phyloP scores from a whole-genome alignment of 192 early-diverging fungal species.

The Coemansia sp. region DNA sequence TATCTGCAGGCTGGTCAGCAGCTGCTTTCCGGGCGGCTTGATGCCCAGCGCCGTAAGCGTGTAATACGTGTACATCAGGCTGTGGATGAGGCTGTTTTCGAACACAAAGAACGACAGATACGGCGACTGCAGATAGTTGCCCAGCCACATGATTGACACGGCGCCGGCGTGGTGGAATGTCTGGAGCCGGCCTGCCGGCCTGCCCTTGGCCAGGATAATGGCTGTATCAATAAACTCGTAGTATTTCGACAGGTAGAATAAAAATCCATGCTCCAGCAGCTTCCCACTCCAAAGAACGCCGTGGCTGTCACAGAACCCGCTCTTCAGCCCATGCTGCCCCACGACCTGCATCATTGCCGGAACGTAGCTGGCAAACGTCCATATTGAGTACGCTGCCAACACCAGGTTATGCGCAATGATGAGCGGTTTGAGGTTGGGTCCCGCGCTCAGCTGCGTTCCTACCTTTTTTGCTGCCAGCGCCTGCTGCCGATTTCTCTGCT shows the following conservation, averaged over 20 bases:
- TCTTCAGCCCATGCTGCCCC: conserved; percentile 52
- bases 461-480: not conserved
- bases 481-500: conserved; percentile 15
- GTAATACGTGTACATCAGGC: conserved; percentile 88
- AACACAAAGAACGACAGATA: conserved; percentile 84
- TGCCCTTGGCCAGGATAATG: conserved; percentile 79
- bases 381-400: conserved; percentile 68
- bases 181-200: conserved; percentile 69
- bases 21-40: conserved; percentile 77
- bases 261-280: conserved; percentile 74
- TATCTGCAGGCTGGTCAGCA: conserved; percentile 80
- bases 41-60: conserved; percentile 70
- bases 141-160: conserved; percentile 83
- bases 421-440: conserved; percentile 64
- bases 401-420: conserved; percentile 75
- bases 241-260: conserved; percentile 88
- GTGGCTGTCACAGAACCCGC: conserved; percentile 69
- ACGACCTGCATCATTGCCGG: conserved; percentile 59
- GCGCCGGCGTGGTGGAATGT: conserved; percentile 87
- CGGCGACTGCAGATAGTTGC: conserved; percentile 71
- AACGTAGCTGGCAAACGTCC: conserved; percentile 69
- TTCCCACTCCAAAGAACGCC: conserved; percentile 63
- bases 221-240: conserved; percentile 88
- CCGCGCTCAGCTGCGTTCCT: not conserved
- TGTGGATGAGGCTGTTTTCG: conserved; percentile 84